Evolutionary conservation across 495 filamentous ascomycete species (phyloP).

Genomic region (Rhizodiscina lignyota): DNA sequence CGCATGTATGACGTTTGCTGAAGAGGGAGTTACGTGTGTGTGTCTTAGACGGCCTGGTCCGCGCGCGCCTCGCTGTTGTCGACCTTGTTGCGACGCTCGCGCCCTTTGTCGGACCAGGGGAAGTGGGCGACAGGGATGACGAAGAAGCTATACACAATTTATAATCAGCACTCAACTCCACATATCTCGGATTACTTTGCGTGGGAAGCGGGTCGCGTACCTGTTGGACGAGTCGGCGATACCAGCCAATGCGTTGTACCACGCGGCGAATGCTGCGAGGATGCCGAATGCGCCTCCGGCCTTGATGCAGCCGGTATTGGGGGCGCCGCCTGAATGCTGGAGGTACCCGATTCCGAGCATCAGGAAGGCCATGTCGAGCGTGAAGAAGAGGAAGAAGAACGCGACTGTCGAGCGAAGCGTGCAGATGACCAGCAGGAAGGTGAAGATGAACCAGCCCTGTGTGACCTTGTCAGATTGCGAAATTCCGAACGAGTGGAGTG

Average conservation of each 20-base stretch:
- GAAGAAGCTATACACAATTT: slow-evolving; percentile 59
- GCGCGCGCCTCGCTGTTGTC: slow-evolving; percentile 18
- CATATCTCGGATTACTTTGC: neutral
- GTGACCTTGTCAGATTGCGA: slow-evolving; percentile 11
- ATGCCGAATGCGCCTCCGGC: slow-evolving; percentile 82
- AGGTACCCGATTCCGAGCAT: slow-evolving; percentile 67
- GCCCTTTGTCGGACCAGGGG: slow-evolving; percentile 87
- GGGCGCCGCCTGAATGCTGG: slow-evolving; percentile 23
- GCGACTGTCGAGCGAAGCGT: slow-evolving; percentile 87
- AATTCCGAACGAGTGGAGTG: no score
- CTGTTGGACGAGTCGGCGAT: slow-evolving; percentile 69
- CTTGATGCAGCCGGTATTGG: slow-evolving; percentile 41
- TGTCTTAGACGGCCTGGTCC: neutral
- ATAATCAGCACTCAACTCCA: no score
- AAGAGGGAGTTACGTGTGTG: no score
- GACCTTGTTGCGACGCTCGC: slow-evolving; percentile 33
- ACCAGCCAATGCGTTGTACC: slow-evolving; percentile 96
- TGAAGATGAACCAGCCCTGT: slow-evolving; percentile 96
- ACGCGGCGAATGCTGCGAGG: slow-evolving; percentile 76
- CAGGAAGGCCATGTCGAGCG: slow-evolving; percentile 82
- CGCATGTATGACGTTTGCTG: no score
- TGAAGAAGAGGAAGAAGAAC: slow-evolving; percentile 92
- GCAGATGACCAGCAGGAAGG: slow-evolving; percentile 69
- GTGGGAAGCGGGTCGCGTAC: slow-evolving; percentile 22
- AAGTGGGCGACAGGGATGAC: slow-evolving; percentile 88